phyloP scores from a whole-genome alignment of 139 green algal genomes.

The Edaphochlamys debaryana region DNA sequence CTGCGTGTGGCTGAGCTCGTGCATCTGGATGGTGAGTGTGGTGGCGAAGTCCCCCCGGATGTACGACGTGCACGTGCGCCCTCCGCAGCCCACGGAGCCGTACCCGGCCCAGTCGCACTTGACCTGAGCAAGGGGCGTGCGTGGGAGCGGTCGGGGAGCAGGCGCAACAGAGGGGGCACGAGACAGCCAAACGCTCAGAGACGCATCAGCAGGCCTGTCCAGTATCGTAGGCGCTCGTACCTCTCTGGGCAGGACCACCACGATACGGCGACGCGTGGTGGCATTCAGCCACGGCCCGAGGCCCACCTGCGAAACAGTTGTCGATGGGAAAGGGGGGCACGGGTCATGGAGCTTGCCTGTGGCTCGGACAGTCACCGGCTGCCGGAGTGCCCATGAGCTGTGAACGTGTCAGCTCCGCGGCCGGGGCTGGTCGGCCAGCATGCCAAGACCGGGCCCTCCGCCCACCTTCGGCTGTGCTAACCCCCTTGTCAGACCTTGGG shows the following conservation, averaged over 20 bases:
- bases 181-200: no score
- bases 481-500: no score
- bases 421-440: neutral
- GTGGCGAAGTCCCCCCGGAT: slow-evolving; percentile 3
- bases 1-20: slow-evolving; percentile 41
- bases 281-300: neutral
- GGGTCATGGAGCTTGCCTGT: no score
- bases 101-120: slow-evolving; percentile 21
- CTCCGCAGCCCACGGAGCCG: slow-evolving; percentile 21
- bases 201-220: no score
- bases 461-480: no score
- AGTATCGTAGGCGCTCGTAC: neutral
- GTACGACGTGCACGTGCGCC: slow-evolving; percentile 2
- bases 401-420: no score
- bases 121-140: neutral
- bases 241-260: slow-evolving; percentile 1
- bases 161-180: no score
- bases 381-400: no score
- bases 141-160: no score
- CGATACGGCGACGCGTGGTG: neutral
- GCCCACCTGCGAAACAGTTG: slow-evolving; percentile 3
- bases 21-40: slow-evolving; percentile 5
- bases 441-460: neutral
- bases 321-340: no score
- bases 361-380: no score